Evolutionary conservation across 2,329 filamentous ascomycete species (phyloP), one percentile per base, ranked within the genome.

Genomic region (Pseudocercospora vitis): DNA sequence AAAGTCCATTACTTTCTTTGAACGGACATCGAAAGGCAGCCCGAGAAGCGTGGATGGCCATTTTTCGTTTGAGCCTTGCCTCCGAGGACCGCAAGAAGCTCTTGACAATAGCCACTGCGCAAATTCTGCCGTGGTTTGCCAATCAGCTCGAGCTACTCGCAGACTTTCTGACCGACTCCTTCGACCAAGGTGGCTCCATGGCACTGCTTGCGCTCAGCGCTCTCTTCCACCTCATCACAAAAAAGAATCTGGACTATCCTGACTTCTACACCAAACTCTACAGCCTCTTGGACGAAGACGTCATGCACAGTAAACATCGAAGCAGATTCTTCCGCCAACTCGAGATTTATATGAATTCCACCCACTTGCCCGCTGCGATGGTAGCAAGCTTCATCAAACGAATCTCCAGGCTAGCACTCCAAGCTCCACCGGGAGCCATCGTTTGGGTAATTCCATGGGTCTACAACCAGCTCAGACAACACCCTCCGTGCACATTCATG

Each of bases 301-400:
- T 97, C 7, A 78, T 99, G 42, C 91, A 99, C 75, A 96, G 91
- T 16, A 96, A 94, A 73, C 88, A 99, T 74, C 86, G 94, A 48
- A 95, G 91, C 16, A 85, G 87, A 52, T 96, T 99, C 74, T 94
- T 99, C 75, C 87, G 94, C 47, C 80, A 97, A 12, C 76, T 99
- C 53, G 90, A 96, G 65, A 91, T 87, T 3, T 99, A 97, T 73
- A 81, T 99, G 62, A 81, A 81, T 3, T 97, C 92, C 0, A 91
- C 90, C 2, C 95, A 99, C 81, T 80, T 99, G 65, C 94, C 95
- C 3, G 91, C 90, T 3, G 84, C 86, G 3, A 78, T 99, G 32
- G 89, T 99, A 2, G 92, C 94, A 9, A 96, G 91, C 72, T 99
- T 99, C 73, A 85, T 99, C 75, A 99, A 99, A 74, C 83, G 89